These are phyloP conservation scores for Curvularia sp. DNA, from an alignment of 2,329 filamentous ascomycete genomes.

Conservation along the genomic window DNA sequence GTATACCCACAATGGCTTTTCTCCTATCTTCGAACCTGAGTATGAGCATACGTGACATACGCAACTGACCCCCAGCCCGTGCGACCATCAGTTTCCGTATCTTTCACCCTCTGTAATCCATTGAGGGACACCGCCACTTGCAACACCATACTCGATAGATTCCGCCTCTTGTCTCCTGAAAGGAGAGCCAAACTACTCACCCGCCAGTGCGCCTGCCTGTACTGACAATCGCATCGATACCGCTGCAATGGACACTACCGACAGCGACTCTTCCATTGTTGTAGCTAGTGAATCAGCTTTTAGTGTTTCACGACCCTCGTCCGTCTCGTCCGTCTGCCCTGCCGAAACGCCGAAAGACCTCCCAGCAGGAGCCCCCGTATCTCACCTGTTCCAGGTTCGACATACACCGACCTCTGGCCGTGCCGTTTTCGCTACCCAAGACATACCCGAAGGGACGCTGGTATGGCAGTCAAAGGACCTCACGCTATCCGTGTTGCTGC, in stretches of 20 bases:
- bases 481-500: conserved; percentile 52
- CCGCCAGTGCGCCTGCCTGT: conserved; percentile 4
- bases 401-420: conserved; percentile 54
- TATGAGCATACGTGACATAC: conserved; percentile 44
- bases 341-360: conserved; percentile 15
- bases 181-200: not conserved
- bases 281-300: conserved; percentile 19
- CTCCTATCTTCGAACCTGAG: conserved; percentile 33
- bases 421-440: conserved; percentile 52
- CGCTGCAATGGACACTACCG: conserved; percentile 15
- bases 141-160: conserved; percentile 5
- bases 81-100: conserved; percentile 13
- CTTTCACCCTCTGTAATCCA: not conserved
- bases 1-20: conserved; percentile 35
- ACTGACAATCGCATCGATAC: conserved; percentile 11
- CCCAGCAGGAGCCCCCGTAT: conserved; percentile 36
- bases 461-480: conserved; percentile 50
- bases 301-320: conserved; percentile 25
- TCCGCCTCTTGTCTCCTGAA: conserved; percentile 8
- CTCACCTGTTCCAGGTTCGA: conserved; percentile 47
- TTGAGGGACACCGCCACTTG: conserved; percentile 4
- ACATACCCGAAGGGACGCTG: conserved; percentile 46
- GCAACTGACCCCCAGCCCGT: conserved; percentile 33
- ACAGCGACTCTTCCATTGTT: conserved; percentile 19
- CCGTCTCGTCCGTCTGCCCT: conserved; percentile 20